Percentiles rank a stretch among this genome's conserved stretches.
These are phyloP conservation scores for Spergularia marina DNA, from an alignment of 148 eudicot genomes.

Conservation along the genomic window DNA sequence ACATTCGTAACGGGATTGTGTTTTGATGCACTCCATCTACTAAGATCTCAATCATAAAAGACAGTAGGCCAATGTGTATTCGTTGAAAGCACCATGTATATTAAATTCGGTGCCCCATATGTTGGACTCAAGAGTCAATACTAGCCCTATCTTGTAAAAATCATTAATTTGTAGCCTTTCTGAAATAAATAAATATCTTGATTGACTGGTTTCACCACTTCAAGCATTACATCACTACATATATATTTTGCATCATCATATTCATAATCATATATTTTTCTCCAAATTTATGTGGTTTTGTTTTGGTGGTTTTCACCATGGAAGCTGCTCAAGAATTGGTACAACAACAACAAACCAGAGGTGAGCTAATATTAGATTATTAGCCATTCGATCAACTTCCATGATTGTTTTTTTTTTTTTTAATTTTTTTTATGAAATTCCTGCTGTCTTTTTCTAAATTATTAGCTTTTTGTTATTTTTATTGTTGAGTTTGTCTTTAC, in stretches of 20 bases:
- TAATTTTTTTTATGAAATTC: too few species aligned
- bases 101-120: neutral
- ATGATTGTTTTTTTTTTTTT: neutral
- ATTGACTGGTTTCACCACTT: too few species aligned
- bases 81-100: neutral
- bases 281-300: neutral
- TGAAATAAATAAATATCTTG: neutral
- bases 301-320: neutral
- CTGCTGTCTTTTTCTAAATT: too few species aligned
- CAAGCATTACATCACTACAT: too few species aligned
- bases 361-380: neutral
- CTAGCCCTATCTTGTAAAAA: too few species aligned
- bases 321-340: slow-evolving; percentile 16
- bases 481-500: too few species aligned
- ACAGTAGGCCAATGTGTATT: too few species aligned
- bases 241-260: neutral
- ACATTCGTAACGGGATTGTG: too few species aligned
- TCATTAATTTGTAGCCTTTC: too few species aligned
- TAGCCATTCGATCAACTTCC: neutral
- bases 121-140: neutral
- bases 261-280: neutral
- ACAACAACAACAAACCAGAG: neutral
- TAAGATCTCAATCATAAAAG: too few species aligned
- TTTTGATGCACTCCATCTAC: too few species aligned
- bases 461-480: too few species aligned